Evolutionary conservation across 345 rosid genomes (phyloP), one percentile per base, ranked within the genome.

Genomic region (Orychophragmus violaceus): DNA sequence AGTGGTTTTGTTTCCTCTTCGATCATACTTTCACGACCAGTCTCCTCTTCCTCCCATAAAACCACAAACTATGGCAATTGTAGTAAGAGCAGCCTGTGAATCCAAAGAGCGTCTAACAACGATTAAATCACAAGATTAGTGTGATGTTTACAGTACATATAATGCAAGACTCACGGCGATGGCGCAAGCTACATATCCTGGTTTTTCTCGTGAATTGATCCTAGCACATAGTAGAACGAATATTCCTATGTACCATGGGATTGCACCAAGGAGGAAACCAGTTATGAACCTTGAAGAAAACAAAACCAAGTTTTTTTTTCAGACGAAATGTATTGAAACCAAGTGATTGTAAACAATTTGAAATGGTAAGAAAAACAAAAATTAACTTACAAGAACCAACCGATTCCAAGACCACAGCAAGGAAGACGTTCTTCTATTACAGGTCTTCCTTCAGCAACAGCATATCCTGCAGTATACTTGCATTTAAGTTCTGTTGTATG

Each of bases 231-330:
- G 45, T 14, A 85, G 36, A 76, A 85, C 1, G 58, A 81, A 59
- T 60, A 81, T 13, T 35, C 95, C 96, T 36, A 85, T n/a, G 74
- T 91, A 85, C 95, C 96, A 89, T 9, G 96, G 98, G 75, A 91
- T 81, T 51, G 80, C 73, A n/a, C 78, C 96, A 60, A 87, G 79
- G 76, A 89, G 81, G 82, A 91, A 89, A 33, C 96, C 92, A 36
- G 76, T 74, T 42, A 91, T 84, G 59, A 89, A 91, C 85, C 98
- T 91, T 75, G 36, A 41, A 8, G 12, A 17, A 5, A 3, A 24
- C 21, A 5, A 35, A 12, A 37, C 2, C 0, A 8, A 41, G 9
- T n/a, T n/a, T n/a, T n/a, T 14, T 9, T 17, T 28, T 60, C 22
- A 27, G n/a, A n/a, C n/a, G n/a, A n/a, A n/a, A n/a, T n/a, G n/a